Percentiles rank a stretch among this genome's conserved stretches.
These are phyloP conservation scores for Candida cerambycidarum DNA, from an alignment of 805 yeast genomes.

Conservation along the genomic window DNA sequence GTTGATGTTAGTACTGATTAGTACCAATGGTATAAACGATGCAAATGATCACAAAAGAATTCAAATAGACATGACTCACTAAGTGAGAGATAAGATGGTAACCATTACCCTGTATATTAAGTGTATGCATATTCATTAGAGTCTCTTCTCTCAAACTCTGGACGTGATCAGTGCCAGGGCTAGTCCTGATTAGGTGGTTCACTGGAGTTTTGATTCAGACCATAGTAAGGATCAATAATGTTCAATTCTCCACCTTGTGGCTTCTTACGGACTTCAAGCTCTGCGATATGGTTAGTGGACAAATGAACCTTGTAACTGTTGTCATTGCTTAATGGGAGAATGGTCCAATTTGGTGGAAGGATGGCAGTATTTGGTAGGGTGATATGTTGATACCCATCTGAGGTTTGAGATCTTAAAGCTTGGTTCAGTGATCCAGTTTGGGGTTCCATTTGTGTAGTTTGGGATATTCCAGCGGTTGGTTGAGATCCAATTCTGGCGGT, in stretches of 20 bases:
- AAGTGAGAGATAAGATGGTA: slow-evolving; percentile 1
- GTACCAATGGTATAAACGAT: too few species aligned
- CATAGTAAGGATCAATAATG: slow-evolving; percentile 13
- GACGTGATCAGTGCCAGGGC: too few species aligned
- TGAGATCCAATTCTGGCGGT: too few species aligned
- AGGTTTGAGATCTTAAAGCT: not conserved
- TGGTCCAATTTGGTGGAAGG: slow-evolving; percentile 31
- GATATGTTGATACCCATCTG: slow-evolving; percentile 20
- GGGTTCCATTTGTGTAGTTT: too few species aligned
- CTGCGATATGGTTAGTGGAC: slow-evolving; percentile 19
- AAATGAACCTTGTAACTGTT: slow-evolving; percentile 19
- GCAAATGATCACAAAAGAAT: too few species aligned
- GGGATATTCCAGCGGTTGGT: too few species aligned
- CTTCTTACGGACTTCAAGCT: slow-evolving; percentile 14
- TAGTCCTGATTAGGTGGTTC: too few species aligned
- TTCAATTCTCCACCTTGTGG: slow-evolving; percentile 14
- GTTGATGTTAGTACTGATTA: not conserved
- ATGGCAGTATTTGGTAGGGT: slow-evolving; percentile 25
- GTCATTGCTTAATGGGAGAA: slow-evolving; percentile 22
- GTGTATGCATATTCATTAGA: slow-evolving; percentile 3
- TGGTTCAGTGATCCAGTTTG: not conserved
- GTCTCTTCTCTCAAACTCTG: too few species aligned
- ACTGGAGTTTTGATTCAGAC: too few species aligned
- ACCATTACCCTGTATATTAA: slow-evolving; percentile 4
- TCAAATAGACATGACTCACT: not conserved